Evolutionary conservation across 306 rosid species (phyloP), one percentile per base, ranked within the genome.

Genomic region (Lathyrus oleraceus): DNA sequence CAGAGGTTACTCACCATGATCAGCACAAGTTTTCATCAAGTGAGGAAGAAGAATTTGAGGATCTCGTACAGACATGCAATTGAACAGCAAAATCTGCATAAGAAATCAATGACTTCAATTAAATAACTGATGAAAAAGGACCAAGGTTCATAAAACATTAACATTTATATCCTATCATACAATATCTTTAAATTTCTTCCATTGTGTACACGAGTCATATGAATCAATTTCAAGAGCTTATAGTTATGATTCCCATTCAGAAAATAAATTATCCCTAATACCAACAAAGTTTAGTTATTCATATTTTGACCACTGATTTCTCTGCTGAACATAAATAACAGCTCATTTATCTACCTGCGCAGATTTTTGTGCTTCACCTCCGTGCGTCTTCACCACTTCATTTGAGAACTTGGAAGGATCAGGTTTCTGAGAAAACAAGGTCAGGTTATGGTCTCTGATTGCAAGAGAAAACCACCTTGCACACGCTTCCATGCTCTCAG

Each of bases 41-140:
- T 39, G 78, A 23, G 96, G 97, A 74, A 94, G 96, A 69, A 94
- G 98, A 67, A 90, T 52, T 67, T 85, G 86, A 45, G 97, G 98
- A 81, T 90, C 92, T 71, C 98, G 84, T 65, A 88, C 95, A 5
- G 98, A 72, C 98, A 94, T 82, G 71, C 98, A 94, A 83, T 94
- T 94, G 85, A 94, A 94, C 79, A 94, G 84, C 76, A 94, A 82
- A 76, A 94, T 87, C 97, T 94, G 87, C 83, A 88, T 16, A 61
- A 11, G 8, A 60, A 54, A 43, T 63, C 39, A 68, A 42, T 17
- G 60, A 72, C 6, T 38, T 74, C 76, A 56, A 73, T 20, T 64
- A 47, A 75, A 67, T 48, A 39, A 69, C 52, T 61, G 68, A 69
- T 35, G 25, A 76, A 25, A 66, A 78, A 69, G 52, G 47, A 63